Evolutionary conservation across 2,329 filamentous ascomycete species (phyloP), one percentile per base, ranked within the genome.

Genomic region (Colletotrichum falcatum): DNA sequence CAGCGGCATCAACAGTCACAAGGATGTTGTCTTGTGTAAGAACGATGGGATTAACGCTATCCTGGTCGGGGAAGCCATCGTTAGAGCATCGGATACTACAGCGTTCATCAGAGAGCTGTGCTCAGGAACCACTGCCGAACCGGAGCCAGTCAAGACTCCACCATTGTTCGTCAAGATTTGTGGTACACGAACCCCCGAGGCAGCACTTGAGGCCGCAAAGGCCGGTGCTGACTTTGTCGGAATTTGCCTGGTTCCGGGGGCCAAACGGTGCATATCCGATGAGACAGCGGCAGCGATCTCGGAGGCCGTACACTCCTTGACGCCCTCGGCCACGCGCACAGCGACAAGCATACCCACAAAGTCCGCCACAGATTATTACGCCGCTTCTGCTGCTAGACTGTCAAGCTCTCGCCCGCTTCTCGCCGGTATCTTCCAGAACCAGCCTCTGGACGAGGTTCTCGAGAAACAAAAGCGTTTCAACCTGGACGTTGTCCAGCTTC

Each of bases 381-480:
- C 81, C n/a, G 80, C 83, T 61, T 83, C 85, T n/a, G 75, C 79
- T 30, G 78, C 80, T 39, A 82, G 83, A 68, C 79, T 91, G 5
- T 80, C 86, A 78, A 78, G 84, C 78, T 78, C 88, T 18, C 82
- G 92, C 12, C 91, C 95, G 0, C 86, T 96, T 3, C 86, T 99
- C 0, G 96, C 97, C 6, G 96, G 96, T 66, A 95, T 99, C 2
- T 99, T 99, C 83, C 92, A 93, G 76, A 93, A 98, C 79, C 95
- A 98, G 78, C 90, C 95, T 0, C 85, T 99, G 12, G 88, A 89
- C 44, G 94, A 97, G 75, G 86, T 99, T 8, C 85, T 98, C 61
- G 88, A 91, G 73, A 90, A 95, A 79, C 93, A 97, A 75, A 89
- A 89, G 73, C 85, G 90, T 16, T 90, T 97, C 74, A 86, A 87